phyloP scores from a whole-genome alignment of 2,329 filamentous ascomycete genomes.

The Calonectria naviculata region DNA sequence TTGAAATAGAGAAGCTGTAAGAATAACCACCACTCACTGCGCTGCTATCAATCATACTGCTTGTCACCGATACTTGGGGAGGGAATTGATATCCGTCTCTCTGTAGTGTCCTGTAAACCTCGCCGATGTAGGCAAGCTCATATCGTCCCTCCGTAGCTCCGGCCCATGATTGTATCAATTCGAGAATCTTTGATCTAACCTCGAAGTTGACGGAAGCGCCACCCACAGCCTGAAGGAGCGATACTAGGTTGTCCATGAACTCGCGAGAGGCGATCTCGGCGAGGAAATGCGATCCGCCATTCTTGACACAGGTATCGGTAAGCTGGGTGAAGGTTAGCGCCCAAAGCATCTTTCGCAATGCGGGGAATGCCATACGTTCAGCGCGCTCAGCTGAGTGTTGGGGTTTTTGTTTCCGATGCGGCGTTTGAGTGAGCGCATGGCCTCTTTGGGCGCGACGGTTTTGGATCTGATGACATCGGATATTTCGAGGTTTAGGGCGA shows the following conservation, averaged over 20 bases:
- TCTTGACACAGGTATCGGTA: constrained; percentile 98
- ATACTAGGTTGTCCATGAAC: constrained; percentile 97
- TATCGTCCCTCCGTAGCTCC: constrained; percentile 86
- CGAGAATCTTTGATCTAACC: constrained; percentile 90
- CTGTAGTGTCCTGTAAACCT: constrained; percentile 86
- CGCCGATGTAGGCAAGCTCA: constrained; percentile 86
- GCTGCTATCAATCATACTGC: constrained; percentile 97
- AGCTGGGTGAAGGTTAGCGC: constrained; percentile 63
- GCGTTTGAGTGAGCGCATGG: constrained; percentile 95
- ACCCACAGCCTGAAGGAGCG: constrained; percentile 85
- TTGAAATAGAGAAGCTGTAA: background rate
- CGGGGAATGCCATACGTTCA: constrained; percentile 72
- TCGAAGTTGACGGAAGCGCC: constrained; percentile 81
- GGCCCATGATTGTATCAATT: constrained; percentile 94
- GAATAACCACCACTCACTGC: constrained; percentile 71
- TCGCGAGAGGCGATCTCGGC: constrained; percentile 95
- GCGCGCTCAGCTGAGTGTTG: constrained; percentile 93
- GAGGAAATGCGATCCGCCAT: constrained; percentile 95
- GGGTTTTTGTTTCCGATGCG: constrained; percentile 98
- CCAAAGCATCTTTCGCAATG: background rate
- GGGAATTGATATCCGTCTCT: constrained; percentile 90
- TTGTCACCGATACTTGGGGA: constrained; percentile 86
- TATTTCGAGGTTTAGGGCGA: constrained; percentile 96
- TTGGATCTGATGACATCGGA: constrained; percentile 98
- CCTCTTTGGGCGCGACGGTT: constrained; percentile 96